Percentiles rank a stretch among this genome's conserved stretches.
phyloP scores from a whole-genome alignment of 768 basidiomycete species.

The Rhodotorula taiwanensis region DNA sequence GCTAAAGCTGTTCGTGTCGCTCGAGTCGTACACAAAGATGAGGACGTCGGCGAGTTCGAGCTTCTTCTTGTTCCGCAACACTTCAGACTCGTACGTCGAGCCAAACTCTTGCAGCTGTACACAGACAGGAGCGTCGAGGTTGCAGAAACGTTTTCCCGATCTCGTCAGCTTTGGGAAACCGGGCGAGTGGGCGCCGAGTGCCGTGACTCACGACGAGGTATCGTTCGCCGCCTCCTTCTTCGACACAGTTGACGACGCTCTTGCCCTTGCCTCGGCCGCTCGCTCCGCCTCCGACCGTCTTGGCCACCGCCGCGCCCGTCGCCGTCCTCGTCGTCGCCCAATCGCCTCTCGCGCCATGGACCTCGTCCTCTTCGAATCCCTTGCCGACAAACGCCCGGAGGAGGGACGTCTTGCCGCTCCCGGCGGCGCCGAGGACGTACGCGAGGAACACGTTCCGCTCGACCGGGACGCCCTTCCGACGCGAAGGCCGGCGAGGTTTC shows the following conservation, averaged over 20 bases:
- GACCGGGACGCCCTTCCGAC: conserved; percentile 63
- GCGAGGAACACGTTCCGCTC: conserved; percentile 78
- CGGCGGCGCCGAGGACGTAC: conserved; percentile 90
- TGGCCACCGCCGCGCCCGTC: conserved; percentile 54
- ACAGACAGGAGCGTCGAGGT: background rate
- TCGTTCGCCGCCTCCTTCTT: conserved; percentile 88
- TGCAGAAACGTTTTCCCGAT: background rate
- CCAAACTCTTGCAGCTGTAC: conserved; percentile 93
- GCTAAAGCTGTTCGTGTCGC: conserved; percentile 97
- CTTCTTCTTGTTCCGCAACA: conserved; percentile 79
- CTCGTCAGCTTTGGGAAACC: too few species aligned
- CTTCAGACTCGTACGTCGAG: conserved; percentile 87
- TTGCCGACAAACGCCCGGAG: conserved; percentile 80
- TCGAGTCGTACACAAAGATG: conserved; percentile 92
- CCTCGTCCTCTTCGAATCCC: conserved; percentile 53
- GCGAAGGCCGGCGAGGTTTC: conserved; percentile 70
- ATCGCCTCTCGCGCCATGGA: background rate
- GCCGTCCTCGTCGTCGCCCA: background rate
- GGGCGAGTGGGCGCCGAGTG: too few species aligned
- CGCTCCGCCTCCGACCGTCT: conserved; percentile 41
- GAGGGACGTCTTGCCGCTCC: conserved; percentile 87
- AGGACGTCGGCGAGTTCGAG: conserved; percentile 88
- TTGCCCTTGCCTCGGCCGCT: conserved; percentile 46
- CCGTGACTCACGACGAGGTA: conserved; percentile 84
- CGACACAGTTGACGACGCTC: conserved; percentile 89